A percentile compares a stretch with the other conserved stretches of the same genome.
phyloP scores from a whole-genome alignment of 371 early-diverging fungal species.

The Syncephalastrum contaminatum region DNA sequence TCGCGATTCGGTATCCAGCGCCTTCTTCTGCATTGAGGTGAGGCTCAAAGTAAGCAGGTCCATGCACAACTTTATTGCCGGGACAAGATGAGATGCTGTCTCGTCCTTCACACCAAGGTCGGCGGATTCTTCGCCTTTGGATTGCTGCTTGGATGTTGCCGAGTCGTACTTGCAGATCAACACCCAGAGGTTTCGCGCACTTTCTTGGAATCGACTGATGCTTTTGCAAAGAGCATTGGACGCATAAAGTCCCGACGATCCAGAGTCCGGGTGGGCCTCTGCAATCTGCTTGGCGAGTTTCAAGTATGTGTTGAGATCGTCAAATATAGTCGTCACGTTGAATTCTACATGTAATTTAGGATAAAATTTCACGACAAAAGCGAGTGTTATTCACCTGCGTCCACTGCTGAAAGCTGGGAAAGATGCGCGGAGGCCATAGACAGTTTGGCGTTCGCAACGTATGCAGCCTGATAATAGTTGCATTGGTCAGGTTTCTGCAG shows the following conservation, averaged over 20 bases:
- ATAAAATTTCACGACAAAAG: neutral
- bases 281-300: too few species aligned
- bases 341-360: conserved; percentile 9
- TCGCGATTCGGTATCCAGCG: too few species aligned
- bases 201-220: conserved; percentile 23
- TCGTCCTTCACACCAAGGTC: too few species aligned
- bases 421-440: conserved; percentile 31
- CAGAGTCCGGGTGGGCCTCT: too few species aligned
- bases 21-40: too few species aligned
- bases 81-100: too few species aligned
- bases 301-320: conserved; percentile 21
- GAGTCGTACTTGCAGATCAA: too few species aligned
- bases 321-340: conserved; percentile 22
- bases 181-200: neutral
- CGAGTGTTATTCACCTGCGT: conserved; percentile 16
- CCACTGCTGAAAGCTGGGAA: conserved; percentile 19
- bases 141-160: too few species aligned
- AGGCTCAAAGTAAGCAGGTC: too few species aligned
- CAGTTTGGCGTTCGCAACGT: conserved; percentile 32
- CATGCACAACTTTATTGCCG: too few species aligned
- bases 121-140: too few species aligned
- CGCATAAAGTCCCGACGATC: conserved; percentile 3
- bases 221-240: conserved; percentile 27
- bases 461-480: conserved; percentile 31
- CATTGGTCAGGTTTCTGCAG: conserved; percentile 6